Evolutionary conservation across 2,329 filamentous ascomycete genomes (phyloP).

Genomic region (Diaporthe citrichinensis): DNA sequence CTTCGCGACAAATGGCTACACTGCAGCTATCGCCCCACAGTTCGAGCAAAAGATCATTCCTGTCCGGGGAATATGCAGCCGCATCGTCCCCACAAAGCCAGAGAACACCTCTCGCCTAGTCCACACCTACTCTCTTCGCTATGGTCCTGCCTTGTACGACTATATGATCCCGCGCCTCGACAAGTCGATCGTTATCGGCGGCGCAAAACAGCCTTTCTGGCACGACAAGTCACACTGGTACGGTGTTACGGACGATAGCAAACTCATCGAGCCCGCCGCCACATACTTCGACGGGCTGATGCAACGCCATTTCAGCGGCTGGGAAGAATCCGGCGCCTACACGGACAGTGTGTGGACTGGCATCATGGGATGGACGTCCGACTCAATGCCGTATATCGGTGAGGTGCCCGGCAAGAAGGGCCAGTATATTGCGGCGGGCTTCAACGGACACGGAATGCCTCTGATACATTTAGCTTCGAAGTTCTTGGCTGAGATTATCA

Average conservation of each 20-base stretch:
- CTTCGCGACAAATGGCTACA: slow-evolving; percentile 78
- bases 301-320: slow-evolving; percentile 62
- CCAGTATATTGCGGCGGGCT: slow-evolving; percentile 57
- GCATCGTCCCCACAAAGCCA: neutral
- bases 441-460: slow-evolving; percentile 37
- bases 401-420: slow-evolving; percentile 31
- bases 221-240: slow-evolving; percentile 58
- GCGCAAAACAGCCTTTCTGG: slow-evolving; percentile 50
- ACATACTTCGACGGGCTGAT: slow-evolving; percentile 64
- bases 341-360: slow-evolving; percentile 53
- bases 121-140: slow-evolving; percentile 47
- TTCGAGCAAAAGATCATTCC: slow-evolving; percentile 75
- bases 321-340: slow-evolving; percentile 58
- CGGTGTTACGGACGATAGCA: slow-evolving; percentile 60
- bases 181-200: slow-evolving; percentile 58
- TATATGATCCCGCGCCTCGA: slow-evolving; percentile 61
- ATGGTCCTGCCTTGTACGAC: slow-evolving; percentile 45
- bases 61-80: slow-evolving; percentile 63
- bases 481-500: slow-evolving; percentile 17
- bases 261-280: slow-evolving; percentile 57
- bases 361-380: slow-evolving; percentile 40
- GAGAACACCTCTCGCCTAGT: slow-evolving; percentile 43
- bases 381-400: slow-evolving; percentile 31
- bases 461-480: slow-evolving; percentile 26
- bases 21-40: slow-evolving; percentile 69